Evolutionary conservation across 2,329 filamentous ascomycete genomes (phyloP).

Genomic region (Clarireedia hainanense): DNA sequence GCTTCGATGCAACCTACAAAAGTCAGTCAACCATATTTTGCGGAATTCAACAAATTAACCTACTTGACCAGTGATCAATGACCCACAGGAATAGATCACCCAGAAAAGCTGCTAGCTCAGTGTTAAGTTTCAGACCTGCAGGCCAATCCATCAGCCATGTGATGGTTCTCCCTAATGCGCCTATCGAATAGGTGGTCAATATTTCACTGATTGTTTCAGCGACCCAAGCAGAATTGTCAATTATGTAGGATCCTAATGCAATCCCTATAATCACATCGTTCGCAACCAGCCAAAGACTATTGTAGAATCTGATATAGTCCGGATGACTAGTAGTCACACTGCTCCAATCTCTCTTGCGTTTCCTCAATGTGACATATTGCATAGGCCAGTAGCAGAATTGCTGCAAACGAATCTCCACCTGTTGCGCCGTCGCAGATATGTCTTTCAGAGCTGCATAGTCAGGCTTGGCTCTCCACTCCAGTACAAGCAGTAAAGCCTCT

Average conservation of each 20-base stretch:
- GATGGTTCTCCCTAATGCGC: slow-evolving; percentile 81
- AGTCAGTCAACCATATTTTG: neutral
- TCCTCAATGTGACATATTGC: slow-evolving; percentile 86
- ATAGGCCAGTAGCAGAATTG: slow-evolving; percentile 99
- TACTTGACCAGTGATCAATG: slow-evolving; percentile 93
- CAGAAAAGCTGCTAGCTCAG: slow-evolving; percentile 84
- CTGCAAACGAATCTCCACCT: slow-evolving; percentile 92
- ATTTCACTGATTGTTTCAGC: slow-evolving; percentile 70
- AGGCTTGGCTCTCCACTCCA: slow-evolving; percentile 79
- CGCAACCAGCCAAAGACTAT: slow-evolving; percentile 94
- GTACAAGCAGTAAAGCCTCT: slow-evolving; percentile 66
- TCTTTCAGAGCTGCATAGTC: slow-evolving; percentile 85
- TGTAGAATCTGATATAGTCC: slow-evolving; percentile 98
- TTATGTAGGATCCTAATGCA: slow-evolving; percentile 90
- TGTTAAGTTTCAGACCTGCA: slow-evolving; percentile 90
- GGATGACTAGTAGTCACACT: slow-evolving; percentile 93
- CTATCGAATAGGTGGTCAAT: slow-evolving; percentile 75
- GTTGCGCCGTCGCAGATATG: slow-evolving; percentile 91
- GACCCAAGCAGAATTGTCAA: slow-evolving; percentile 84
- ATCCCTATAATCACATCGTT: slow-evolving; percentile 99
- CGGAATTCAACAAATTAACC: slow-evolving; percentile 26
- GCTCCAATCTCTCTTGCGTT: slow-evolving; percentile 85
- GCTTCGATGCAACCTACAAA: slow-evolving; percentile 61
- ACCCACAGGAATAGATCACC: slow-evolving; percentile 97
- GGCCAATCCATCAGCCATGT: slow-evolving; percentile 95